Evolutionary conservation across 768 basidiomycete species (phyloP), one percentile per base, ranked within the genome.

Genomic region (Tulasnella sp.): DNA sequence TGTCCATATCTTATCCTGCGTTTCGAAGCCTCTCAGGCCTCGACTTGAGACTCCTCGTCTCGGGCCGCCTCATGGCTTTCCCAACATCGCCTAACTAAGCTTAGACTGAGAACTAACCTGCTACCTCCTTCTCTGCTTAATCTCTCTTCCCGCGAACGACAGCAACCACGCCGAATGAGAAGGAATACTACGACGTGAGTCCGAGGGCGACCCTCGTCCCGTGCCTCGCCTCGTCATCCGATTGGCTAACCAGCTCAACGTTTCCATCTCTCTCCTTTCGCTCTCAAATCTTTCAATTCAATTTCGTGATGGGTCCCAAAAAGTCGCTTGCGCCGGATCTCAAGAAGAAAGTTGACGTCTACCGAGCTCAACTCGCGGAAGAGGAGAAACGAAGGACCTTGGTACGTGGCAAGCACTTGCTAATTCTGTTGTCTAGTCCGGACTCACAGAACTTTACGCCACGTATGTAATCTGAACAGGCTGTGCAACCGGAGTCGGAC

Each of bases 101-200:
- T 42, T 40, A 32, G 32, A 40, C 69, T 32, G 69, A 29, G 69
- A 40, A 32, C 69, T 70, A 44, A 73, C 39, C 15, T 73, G 16
- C 16, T 42, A 1, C 20, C 29, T 73, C 42, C 42, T 42, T 42
- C 42, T 48, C 1, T 37, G n/a, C 69, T 35, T 70, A 40, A 70
- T 70, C 35, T 70, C 35, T 70, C 69, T 70, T 35, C 40, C n/a
- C 40, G 69, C 10, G 10, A 5, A 32, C 69, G 32, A 18, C 44
- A 74, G 73, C 73, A 39, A 74, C 73, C 73, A 74, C 73, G 18
- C 73, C 73, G 18, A 74, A 0, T 6, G 73, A 74, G 44, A 18
- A 74, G 46, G 37, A 74, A 46, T 46, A 39, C 37, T 74, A 74
- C 44, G 73, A 74, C 73, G 73, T 74, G 44, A 5, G 73, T 74